Evolutionary conservation across 345 rosid genomes (phyloP), one percentile per base, ranked within the genome.

Genomic region (Rubroshorea leprosula): DNA sequence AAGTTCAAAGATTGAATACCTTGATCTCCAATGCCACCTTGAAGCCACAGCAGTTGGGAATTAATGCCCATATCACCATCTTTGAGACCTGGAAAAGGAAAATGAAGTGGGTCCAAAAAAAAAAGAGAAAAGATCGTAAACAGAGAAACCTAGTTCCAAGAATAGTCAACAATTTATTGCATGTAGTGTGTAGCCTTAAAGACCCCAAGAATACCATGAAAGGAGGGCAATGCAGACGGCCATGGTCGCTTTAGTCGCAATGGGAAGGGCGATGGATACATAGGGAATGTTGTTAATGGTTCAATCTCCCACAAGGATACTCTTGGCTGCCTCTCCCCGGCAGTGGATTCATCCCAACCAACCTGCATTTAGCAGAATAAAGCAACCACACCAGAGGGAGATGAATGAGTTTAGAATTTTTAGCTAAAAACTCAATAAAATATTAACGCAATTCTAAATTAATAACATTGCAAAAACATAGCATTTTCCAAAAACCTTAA

Each of bases 271-370:
- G 97, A 83, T 0, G 99, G 91, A 69, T 93, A 93, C 92, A 87
- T 93, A 0, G 99, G 99, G 67, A 93, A 93, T 31, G 99, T 93
- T 54, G 96, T 82, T 48, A 93, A 74, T 19, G 99, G 99, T 66
- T 93, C 99, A 68, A 93, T 89, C 74, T 93, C 97, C 99, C 99
- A 93, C 31, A 93, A 66, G 24, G 99, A 93, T 44, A 93, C 99
- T 64, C 99, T 78, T 5, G 96, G 99, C 70, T 93, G 99, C 80
- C 88, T 85, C 72, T 93, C 99, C 27, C 99, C 99, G n/a, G 97
- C 97, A 3, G 97, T 87, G 41, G 99, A 93, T 62, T 93, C 99
- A 62, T 93, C 99, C 99, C 99, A 93, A 22, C 99, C 99, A 62
- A 93, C 99, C 99, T 92, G 73, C 71, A 79, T 27, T n/a, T 11